Conservation (phyloP, 805 yeast genomes). For the Phaffomyces thermotolerans region DNA sequence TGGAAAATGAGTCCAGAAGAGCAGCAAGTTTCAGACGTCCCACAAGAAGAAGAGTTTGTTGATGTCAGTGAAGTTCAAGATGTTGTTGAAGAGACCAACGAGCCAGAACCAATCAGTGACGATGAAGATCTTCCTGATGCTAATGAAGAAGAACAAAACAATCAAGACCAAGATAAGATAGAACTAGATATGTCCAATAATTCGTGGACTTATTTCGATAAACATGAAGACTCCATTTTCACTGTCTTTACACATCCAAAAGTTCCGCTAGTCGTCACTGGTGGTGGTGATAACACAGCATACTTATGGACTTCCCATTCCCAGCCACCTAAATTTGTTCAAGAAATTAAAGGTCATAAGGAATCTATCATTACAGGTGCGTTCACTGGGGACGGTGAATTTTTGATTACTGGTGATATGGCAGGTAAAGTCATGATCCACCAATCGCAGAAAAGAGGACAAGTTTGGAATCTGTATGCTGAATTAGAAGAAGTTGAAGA, state of each 20-base stretch:
- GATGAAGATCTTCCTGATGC: slow-evolving; percentile 24
- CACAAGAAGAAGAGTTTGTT: slow-evolving; percentile 29
- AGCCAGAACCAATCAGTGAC: slow-evolving; percentile 24
- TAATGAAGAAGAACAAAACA: slow-evolving; percentile 24
- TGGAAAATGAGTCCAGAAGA: background rate
- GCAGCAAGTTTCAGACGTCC: background rate
- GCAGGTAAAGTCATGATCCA: slow-evolving; percentile 75
- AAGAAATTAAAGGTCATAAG: slow-evolving; percentile 70
- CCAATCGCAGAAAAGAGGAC: slow-evolving; percentile 67
- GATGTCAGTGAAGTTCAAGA: slow-evolving; percentile 38
- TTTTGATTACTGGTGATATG: slow-evolving; percentile 89
- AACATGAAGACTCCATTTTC: slow-evolving; percentile 83
- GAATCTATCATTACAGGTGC: slow-evolving; percentile 85
- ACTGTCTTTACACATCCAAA: slow-evolving; percentile 77
- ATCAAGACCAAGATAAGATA: slow-evolving; percentile 38
- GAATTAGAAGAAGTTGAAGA: slow-evolving; percentile 86
- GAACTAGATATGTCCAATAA: slow-evolving; percentile 88
- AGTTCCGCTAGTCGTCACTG: slow-evolving; percentile 80
- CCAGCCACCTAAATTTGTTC: slow-evolving; percentile 74
- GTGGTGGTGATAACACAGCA: slow-evolving; percentile 92
- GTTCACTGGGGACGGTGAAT: slow-evolving; percentile 78
- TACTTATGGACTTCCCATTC: slow-evolving; percentile 90
- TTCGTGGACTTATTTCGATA: slow-evolving; percentile 83
- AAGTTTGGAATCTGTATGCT: slow-evolving; percentile 67
- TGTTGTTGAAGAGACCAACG: slow-evolving; percentile 25